Evolutionary conservation across 306 rosid species (phyloP).

Genomic region (Vicia faba): DNA sequence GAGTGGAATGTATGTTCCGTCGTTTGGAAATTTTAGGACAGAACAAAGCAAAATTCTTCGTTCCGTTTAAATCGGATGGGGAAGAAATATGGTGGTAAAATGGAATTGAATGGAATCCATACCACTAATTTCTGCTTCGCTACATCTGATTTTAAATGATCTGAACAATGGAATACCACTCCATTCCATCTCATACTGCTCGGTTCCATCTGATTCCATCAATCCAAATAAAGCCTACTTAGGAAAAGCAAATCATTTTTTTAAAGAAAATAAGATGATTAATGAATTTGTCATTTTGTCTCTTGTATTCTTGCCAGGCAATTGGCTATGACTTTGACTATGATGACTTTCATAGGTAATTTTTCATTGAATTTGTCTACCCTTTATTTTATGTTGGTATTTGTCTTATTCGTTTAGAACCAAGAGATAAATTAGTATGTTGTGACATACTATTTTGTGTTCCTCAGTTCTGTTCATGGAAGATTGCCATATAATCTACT

Average conservation of each 20-base stretch:
- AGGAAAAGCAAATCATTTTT: background rate
- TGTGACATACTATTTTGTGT: background rate
- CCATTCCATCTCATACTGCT: too few relatives aligned
- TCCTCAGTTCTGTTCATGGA: slow-evolving; percentile 76
- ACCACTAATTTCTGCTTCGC: too few relatives aligned
- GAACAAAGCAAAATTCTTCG: too few relatives aligned
- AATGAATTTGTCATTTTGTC: slow-evolving; percentile 16
- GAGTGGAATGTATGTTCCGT: too few relatives aligned
- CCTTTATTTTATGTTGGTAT: background rate
- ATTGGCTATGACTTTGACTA: slow-evolving; percentile 69
- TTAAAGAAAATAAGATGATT: background rate
- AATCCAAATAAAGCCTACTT: too few relatives aligned
- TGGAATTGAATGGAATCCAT: too few relatives aligned
- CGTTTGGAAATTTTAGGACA: too few relatives aligned
- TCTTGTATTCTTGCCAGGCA: slow-evolving; percentile 56
- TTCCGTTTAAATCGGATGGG: too few relatives aligned
- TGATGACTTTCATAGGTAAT: slow-evolving; percentile 74
- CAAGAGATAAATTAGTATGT: slow-evolving; percentile 23
- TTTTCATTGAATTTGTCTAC: background rate
- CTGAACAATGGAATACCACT: too few relatives aligned
- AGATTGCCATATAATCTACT: slow-evolving; percentile 70
- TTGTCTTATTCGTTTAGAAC: slow-evolving; percentile 10
- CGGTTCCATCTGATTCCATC: too few relatives aligned
- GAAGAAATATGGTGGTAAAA: too few relatives aligned
- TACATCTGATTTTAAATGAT: too few relatives aligned